Conservation (phyloP, 768 basidiomycete genomes). For the Amanita polypyramis region DNA sequence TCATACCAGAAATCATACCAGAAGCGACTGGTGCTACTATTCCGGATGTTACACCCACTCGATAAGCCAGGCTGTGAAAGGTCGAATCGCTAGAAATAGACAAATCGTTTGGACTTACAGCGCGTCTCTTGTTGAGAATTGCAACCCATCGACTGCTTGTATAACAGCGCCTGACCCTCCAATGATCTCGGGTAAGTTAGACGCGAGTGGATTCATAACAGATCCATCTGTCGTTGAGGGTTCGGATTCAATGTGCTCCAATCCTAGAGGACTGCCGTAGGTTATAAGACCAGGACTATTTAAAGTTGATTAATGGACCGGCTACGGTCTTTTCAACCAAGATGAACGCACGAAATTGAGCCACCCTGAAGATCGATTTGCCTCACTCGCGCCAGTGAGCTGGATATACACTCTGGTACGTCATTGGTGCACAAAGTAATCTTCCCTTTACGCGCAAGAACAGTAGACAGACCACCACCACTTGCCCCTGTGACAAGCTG, state of each 20-base stretch:
- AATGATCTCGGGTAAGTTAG: conserved; percentile 30
- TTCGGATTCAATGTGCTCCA: conserved; percentile 56
- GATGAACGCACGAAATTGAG: conserved; percentile 41
- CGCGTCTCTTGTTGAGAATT: conserved; percentile 53
- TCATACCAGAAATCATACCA: conserved; percentile 46
- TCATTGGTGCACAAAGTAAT: conserved; percentile 33
- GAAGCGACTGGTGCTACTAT: conserved; percentile 42
- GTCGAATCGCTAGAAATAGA: neutral
- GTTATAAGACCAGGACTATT: conserved; percentile 49
- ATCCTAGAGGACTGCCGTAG: conserved; percentile 50
- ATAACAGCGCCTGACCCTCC: conserved; percentile 29
- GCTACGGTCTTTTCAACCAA: conserved; percentile 7
- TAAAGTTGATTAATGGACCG: conserved; percentile 1
- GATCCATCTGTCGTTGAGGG: conserved; percentile 48
- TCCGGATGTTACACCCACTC: conserved; percentile 50
- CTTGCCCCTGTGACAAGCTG: conserved; percentile 19
- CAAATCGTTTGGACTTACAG: conserved; percentile 17
- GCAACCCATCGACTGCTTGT: conserved; percentile 64
- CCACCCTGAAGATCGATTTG: conserved; percentile 59
- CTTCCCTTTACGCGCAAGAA: conserved; percentile 41
- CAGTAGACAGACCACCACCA: conserved; percentile 21
- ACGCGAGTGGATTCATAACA: conserved; percentile 34
- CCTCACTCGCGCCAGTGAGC: conserved; percentile 12
- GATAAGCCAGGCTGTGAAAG: conserved; percentile 40
- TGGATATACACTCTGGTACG: conserved; percentile 15